Percentiles rank a stretch among this genome's conserved stretches.
Evolutionary conservation across 352 stramenopile species (phyloP).

Genomic region (Aphanomyces cochlioides): DNA sequence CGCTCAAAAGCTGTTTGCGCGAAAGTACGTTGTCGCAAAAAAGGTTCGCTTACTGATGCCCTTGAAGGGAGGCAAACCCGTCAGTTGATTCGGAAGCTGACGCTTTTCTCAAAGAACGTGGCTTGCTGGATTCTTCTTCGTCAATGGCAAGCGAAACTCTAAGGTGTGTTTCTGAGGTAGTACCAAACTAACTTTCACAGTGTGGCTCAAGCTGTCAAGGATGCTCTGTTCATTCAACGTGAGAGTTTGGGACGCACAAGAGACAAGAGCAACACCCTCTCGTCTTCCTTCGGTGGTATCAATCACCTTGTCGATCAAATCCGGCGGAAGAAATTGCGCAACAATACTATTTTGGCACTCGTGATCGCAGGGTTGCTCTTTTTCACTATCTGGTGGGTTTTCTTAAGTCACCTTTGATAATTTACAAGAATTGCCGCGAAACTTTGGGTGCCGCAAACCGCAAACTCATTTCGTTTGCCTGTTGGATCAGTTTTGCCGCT

Average conservation of each 20-base stretch:
- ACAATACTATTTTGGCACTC: conserved; percentile 95
- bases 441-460: conserved; percentile 84
- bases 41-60: not conserved
- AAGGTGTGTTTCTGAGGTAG: conserved; percentile 41
- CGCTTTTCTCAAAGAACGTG: conserved; percentile 72
- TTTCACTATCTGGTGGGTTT: conserved; percentile 95
- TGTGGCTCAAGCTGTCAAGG: conserved; percentile 82
- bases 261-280: conserved; percentile 78
- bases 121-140: conserved; percentile 72
- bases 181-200: conserved; percentile 43
- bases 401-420: conserved; percentile 41
- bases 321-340: conserved; percentile 92
- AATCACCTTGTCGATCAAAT: conserved; percentile 96
- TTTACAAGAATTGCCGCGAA: conserved; percentile 76
- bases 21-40: conserved; percentile 43
- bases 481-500: conserved; percentile 66
- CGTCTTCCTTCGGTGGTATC: conserved; percentile 91
- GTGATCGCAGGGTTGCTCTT: conserved; percentile 95
- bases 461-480: conserved; percentile 75
- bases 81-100: conserved; percentile 73
- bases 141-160: conserved; percentile 81
- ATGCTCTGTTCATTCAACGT: conserved; percentile 88
- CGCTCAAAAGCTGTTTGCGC: conserved; percentile 75
- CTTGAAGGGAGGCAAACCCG: conserved; percentile 26
- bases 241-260: conserved; percentile 79